phyloP scores from a whole-genome alignment of 305 asterid genomes.

The Solanum chacoense region DNA sequence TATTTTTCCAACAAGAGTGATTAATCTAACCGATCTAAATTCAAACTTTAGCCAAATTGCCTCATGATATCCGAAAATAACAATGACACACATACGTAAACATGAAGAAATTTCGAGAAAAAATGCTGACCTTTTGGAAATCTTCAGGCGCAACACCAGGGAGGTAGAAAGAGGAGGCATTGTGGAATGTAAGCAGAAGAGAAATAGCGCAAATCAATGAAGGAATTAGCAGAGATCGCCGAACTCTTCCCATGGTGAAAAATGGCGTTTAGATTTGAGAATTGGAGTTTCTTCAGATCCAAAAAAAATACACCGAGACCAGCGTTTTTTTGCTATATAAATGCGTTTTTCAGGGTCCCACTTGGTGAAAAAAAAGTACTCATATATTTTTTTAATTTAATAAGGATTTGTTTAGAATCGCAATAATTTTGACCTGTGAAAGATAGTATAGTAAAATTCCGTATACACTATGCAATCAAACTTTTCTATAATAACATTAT shows the following conservation, averaged over 20 bases:
- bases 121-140: conserved; percentile 37
- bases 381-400: too few species aligned
- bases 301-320: not conserved
- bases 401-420: not conserved
- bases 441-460: not conserved
- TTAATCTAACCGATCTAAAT: not conserved
- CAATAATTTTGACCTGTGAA: not conserved
- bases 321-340: not conserved
- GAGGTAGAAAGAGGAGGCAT: conserved; percentile 46
- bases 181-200: conserved; percentile 31
- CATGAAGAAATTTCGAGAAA: not conserved
- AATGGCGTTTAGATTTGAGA: not conserved
- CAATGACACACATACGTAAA: not conserved
- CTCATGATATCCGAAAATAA: not conserved
- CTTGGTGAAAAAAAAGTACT: not conserved
- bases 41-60: not conserved
- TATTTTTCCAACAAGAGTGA: not conserved
- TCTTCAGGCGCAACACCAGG: conserved; percentile 80
- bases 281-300: not conserved
- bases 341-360: not conserved
- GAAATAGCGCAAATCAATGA: conserved; percentile 2
- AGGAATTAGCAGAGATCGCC: conserved; percentile 9
- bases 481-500: not conserved
- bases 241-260: conserved; percentile 7
- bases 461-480: not conserved